Conservation (phyloP, 2,329 filamentous ascomycete genomes). For the Mycosphaerella arachidis region DNA sequence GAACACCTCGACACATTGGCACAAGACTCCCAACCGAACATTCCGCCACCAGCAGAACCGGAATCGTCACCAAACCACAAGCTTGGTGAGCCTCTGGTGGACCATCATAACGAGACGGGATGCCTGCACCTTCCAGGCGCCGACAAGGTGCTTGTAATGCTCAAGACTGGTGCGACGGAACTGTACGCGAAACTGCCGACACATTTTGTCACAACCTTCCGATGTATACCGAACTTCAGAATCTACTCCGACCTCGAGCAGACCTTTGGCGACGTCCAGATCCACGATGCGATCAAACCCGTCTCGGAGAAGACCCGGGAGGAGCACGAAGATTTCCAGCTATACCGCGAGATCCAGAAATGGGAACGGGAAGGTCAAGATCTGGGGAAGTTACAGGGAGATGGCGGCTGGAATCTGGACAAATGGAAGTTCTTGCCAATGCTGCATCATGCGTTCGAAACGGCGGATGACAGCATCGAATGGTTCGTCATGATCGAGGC, state of each 20-base stretch:
- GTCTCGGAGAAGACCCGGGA: conserved; percentile 27
- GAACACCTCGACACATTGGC: background rate
- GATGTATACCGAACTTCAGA: conserved; percentile 43
- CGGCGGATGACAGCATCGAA: conserved; percentile 43
- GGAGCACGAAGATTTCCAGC: conserved; percentile 32
- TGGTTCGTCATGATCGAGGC: conserved; percentile 57
- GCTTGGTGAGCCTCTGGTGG: background rate
- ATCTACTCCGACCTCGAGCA: conserved; percentile 52
- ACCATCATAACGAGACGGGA: conserved; percentile 1
- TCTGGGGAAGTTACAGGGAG: conserved; percentile 28
- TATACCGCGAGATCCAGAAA: conserved; percentile 31
- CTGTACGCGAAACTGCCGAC: conserved; percentile 52
- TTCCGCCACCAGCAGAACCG: background rate
- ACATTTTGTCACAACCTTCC: conserved; percentile 53
- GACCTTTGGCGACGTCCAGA: conserved; percentile 39
- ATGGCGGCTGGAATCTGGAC: conserved; percentile 50
- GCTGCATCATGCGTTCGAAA: conserved; percentile 48
- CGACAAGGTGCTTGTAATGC: conserved; percentile 52
- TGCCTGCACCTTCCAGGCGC: conserved; percentile 30
- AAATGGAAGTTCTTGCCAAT: conserved; percentile 57
- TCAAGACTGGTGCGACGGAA: conserved; percentile 59
- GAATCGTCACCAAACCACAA: background rate
- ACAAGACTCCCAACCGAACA: background rate
- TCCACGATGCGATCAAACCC: conserved; percentile 32
- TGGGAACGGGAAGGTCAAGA: conserved; percentile 32